Percentiles rank a stretch among this genome's conserved stretches.
Evolutionary conservation across 1,284 basidiomycete genomes (phyloP).

Genomic region (Papiliotrema nemorosa): DNA sequence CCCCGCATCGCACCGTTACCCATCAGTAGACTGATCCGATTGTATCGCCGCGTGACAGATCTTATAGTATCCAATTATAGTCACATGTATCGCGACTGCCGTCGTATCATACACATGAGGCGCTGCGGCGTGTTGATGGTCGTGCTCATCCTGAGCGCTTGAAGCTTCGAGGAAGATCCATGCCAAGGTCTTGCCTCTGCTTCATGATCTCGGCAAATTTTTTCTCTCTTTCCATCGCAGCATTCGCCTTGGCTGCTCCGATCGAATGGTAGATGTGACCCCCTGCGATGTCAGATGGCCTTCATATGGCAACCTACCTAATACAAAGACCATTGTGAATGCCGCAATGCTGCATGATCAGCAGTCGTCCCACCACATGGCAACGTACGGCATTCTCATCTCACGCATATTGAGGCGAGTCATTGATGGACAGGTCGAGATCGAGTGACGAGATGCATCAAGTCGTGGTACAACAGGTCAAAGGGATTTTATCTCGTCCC

Average conservation of each 20-base stretch:
- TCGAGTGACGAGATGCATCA: neutral
- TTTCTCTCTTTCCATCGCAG: slow-evolving; percentile 21
- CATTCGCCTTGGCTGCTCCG: slow-evolving; percentile 21
- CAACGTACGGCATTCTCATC: slow-evolving; percentile 1
- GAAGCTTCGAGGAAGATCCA: slow-evolving; percentile 8
- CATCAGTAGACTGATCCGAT: neutral
- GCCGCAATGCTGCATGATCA: slow-evolving; percentile 23
- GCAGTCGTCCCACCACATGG: too few species aligned
- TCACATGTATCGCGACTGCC: too few species aligned
- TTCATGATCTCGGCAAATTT: slow-evolving; percentile 8
- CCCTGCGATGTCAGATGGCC: slow-evolving; percentile 5
- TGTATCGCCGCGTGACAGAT: too few species aligned
- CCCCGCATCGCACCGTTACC: neutral
- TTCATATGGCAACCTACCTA: slow-evolving; percentile 10
- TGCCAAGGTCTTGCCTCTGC: slow-evolving; percentile 15
- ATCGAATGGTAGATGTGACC: slow-evolving; percentile 31
- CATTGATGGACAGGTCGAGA: neutral
- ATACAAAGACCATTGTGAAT: slow-evolving; percentile 34
- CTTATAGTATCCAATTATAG: too few species aligned
- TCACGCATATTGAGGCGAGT: neutral
- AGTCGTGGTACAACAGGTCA: neutral
- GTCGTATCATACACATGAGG: too few species aligned
- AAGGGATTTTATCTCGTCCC: neutral
- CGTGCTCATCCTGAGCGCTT: neutral
- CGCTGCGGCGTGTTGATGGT: too few species aligned